phyloP scores from a whole-genome alignment of 192 early-diverging fungal genomes.

The Rhizophagus sp. region DNA sequence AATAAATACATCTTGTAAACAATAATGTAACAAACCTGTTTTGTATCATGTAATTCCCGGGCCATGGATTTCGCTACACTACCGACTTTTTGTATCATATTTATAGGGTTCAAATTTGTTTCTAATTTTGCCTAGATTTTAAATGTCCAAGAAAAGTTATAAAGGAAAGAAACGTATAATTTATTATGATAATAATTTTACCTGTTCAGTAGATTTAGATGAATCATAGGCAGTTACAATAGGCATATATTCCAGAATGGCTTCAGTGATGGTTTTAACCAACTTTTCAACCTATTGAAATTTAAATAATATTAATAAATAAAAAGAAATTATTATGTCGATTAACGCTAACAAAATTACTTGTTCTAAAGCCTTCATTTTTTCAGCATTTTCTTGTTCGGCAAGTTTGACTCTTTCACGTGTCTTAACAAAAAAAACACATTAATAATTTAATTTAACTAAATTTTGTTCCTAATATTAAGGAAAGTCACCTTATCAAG shows the following conservation, averaged over 20 bases:
- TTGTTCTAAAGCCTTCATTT: background rate
- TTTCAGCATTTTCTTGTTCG: background rate
- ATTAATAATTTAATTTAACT: background rate
- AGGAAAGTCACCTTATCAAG: background rate
- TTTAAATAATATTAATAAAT: background rate
- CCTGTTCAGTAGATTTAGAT: slow-evolving; percentile 2
- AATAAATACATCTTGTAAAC: background rate
- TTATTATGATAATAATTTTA: background rate
- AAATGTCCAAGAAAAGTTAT: background rate
- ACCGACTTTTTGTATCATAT: slow-evolving; percentile 13
- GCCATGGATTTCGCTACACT: background rate
- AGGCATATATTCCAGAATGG: background rate
- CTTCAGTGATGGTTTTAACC: background rate
- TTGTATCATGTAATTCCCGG: slow-evolving; percentile 6
- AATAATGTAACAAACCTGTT: background rate
- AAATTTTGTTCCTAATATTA: background rate
- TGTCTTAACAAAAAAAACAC: background rate
- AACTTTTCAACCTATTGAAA: slow-evolving; percentile 8
- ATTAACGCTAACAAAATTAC: background rate
- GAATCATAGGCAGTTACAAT: background rate
- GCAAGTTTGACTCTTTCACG: background rate
- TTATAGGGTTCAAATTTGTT: slow-evolving; percentile 1
- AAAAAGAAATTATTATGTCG: background rate
- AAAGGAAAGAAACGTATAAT: background rate
- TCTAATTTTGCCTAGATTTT: background rate